Evolutionary conservation across 2,329 filamentous ascomycete genomes (phyloP), one percentile per base, ranked within the genome.

Genomic region (Xylariaceae sp.): DNA sequence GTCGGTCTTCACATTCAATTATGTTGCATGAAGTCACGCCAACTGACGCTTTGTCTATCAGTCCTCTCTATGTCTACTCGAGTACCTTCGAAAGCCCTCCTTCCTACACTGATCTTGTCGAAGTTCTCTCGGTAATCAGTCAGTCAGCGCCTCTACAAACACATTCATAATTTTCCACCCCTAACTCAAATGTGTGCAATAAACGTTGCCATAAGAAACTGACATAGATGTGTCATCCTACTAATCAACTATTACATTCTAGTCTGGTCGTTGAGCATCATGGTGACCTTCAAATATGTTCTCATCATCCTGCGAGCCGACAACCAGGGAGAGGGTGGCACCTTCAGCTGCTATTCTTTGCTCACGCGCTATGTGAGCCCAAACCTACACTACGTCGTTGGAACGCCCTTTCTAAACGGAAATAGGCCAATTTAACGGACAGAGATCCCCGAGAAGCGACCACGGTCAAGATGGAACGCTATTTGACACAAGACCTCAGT

Each of bases 301-400:
- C 69, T 84, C 49, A 77, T 87, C 57, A 76, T 87, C 29, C 65
- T 87, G 5, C 69, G 68, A 25, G 83, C 83, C 42, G 83, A 86
- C 60, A 82, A 87, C 50, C 82, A 86, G 58, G 83, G 83, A 36
- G 82, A 87, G 57, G 83, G 83, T 22, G 83, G 83, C 22, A 86
- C 82, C 0, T 86, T 86, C 62, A 79, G 77, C 22, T 75, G 82
- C 21, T 86, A 86, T 62, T 81, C 79, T 3, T 64, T 86, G 12
- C 72, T 86, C 2, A 76, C 81, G 4, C 70, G 80, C 54, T 82
- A 77, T 62, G 74, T 75, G 58, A 57, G 67, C 56, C 2, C 25
- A 16, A 8, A 14, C 2, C 4, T 19, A 5, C 10, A 6, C 16
- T 6, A 17, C 7, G n/a, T 23, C 32, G 2, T 6, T 7, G 4